Evolutionary conservation across 2,329 filamentous ascomycete genomes (phyloP).

Genomic region (Clathrospora elynae): DNA sequence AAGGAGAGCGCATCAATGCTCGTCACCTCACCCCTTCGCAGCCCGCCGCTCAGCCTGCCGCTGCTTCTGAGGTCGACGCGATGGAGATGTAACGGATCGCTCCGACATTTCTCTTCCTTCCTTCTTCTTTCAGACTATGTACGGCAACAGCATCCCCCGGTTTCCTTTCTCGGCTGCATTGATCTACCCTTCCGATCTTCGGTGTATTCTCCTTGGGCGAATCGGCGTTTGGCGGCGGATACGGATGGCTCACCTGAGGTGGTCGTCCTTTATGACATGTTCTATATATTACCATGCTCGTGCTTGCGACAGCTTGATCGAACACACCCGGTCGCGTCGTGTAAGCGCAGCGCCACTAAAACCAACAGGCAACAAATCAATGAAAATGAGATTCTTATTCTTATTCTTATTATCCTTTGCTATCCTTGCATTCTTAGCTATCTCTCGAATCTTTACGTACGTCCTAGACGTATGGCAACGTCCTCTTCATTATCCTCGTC

Average conservation of each 20-base stretch:
- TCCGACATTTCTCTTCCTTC: slow-evolving; percentile 20
- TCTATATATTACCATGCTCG: slow-evolving; percentile 40
- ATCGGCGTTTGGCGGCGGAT: slow-evolving; percentile 43
- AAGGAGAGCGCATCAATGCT: slow-evolving; percentile 47
- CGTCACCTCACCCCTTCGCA: slow-evolving; percentile 44
- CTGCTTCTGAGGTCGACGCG: slow-evolving; percentile 34
- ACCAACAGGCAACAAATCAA: slow-evolving; percentile 30
- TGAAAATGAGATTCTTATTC: slow-evolving; percentile 23
- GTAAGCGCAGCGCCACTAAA: slow-evolving; percentile 32
- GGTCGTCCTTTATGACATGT: slow-evolving; percentile 34
- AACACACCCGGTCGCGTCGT: slow-evolving; percentile 40
- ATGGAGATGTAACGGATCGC: slow-evolving; percentile 44
- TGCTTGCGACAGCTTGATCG: slow-evolving; percentile 46
- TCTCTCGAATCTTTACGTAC: too few species aligned
- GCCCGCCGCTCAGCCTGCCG: slow-evolving; percentile 24
- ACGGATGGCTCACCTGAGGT: slow-evolving; percentile 36
- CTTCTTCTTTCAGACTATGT: slow-evolving; percentile 22
- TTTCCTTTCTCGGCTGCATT: slow-evolving; percentile 29
- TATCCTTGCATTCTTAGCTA: too few species aligned
- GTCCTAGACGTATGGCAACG: too few species aligned
- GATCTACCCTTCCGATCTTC: slow-evolving; percentile 31
- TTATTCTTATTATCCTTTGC: too few species aligned
- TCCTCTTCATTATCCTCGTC: too few species aligned
- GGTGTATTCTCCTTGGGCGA: slow-evolving; percentile 34
- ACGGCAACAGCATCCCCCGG: slow-evolving; percentile 30